These are phyloP conservation scores for Talaromyces sp. DNA, from an alignment of 2,329 filamentous ascomycete species.

Conservation along the genomic window DNA sequence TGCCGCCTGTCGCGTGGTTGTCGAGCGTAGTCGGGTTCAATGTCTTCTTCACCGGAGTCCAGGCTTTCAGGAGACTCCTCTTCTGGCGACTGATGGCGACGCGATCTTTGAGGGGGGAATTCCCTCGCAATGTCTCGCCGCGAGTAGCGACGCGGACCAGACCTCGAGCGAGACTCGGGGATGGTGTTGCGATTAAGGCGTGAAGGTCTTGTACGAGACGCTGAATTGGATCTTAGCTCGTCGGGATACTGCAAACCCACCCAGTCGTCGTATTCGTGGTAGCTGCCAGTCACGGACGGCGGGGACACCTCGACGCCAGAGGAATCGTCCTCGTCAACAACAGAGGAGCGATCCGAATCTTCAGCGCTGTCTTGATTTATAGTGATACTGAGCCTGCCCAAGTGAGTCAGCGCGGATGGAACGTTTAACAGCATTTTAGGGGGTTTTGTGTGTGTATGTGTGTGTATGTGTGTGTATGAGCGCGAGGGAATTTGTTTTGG, in stretches of 20 bases:
- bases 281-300: conserved; percentile 33
- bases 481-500: neutral
- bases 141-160: conserved; percentile 27
- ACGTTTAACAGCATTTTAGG: conserved; percentile 2
- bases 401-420: conserved; percentile 6
- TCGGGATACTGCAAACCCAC: conserved; percentile 36
- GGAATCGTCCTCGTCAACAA: conserved; percentile 37
- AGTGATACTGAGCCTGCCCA: conserved; percentile 37
- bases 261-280: conserved; percentile 31
- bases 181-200: conserved; percentile 31
- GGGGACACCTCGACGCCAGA: conserved; percentile 40
- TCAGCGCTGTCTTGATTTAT: conserved; percentile 34
- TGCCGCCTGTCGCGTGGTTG: conserved; percentile 26
- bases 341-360: conserved; percentile 33
- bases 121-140: conserved; percentile 33
- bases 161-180: conserved; percentile 31
- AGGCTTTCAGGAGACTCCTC: conserved; percentile 54
- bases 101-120: conserved; percentile 21
- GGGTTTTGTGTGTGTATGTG: neutral
- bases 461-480: neutral
- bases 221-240: conserved; percentile 44
- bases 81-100: conserved; percentile 43
- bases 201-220: conserved; percentile 37
- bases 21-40: conserved; percentile 38
- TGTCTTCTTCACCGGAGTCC: conserved; percentile 61